phyloP scores from a whole-genome alignment of 176 grass and related monocot species.

The Chloris gayana region DNA sequence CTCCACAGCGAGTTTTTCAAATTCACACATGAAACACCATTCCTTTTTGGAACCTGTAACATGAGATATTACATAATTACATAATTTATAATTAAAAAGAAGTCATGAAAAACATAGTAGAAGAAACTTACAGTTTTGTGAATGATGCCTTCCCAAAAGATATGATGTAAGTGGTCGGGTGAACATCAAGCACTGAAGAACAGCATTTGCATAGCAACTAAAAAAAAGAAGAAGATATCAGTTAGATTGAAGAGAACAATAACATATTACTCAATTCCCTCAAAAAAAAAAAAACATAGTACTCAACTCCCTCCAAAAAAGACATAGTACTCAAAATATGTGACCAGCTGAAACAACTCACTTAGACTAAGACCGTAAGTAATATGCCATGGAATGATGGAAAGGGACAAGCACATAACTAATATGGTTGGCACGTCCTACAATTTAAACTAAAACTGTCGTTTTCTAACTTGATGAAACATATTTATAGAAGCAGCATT shows the following conservation, averaged over 20 bases:
- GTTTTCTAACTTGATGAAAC: background rate
- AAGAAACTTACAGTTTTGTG: conserved; percentile 72
- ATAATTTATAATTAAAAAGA: background rate
- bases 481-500: conserved; percentile 30
- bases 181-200: conserved; percentile 94
- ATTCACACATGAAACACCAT: conserved; percentile 98
- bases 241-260: conserved; percentile 24
- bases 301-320: too few relatives aligned
- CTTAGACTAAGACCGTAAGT: background rate
- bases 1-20: conserved; percentile 71
- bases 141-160: conserved; percentile 85
- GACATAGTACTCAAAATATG: too few relatives aligned
- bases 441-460: background rate
- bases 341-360: conserved; percentile 7
- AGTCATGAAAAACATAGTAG: conserved; percentile 8
- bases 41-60: conserved; percentile 61
- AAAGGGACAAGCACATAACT: background rate
- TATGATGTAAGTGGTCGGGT: conserved; percentile 82
- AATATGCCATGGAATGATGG: background rate
- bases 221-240: conserved; percentile 38
- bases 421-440: background rate
- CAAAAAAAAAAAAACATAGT: too few relatives aligned
- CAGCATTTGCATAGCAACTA: conserved; percentile 98
- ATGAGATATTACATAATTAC: conserved; percentile 29
- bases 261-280: conserved; percentile 22